phyloP scores from a whole-genome alignment of 345 rosid species.

The Eucalyptus rudis region DNA sequence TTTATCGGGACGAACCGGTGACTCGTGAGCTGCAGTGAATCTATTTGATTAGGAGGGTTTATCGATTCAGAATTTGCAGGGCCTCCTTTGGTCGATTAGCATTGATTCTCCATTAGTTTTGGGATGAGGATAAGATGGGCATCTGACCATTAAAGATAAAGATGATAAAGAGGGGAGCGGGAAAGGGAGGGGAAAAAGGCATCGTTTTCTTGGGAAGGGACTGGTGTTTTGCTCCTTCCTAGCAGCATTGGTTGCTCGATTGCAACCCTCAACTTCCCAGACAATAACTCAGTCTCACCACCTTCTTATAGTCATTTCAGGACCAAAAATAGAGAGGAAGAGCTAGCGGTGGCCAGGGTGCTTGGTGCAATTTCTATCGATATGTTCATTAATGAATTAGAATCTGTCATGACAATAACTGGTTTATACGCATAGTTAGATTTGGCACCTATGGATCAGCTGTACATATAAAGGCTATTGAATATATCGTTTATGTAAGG shows the following conservation, averaged over 20 bases:
- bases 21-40: neutral
- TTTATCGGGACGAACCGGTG: neutral
- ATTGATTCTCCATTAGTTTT: neutral
- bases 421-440: neutral
- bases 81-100: neutral
- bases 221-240: slow-evolving; percentile 12
- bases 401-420: neutral
- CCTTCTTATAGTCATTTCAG: neutral
- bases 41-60: neutral
- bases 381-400: neutral
- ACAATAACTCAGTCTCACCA: neutral
- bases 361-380: neutral
- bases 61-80: neutral
- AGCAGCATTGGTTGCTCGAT: slow-evolving; percentile 29
- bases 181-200: neutral
- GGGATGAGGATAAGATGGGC: neutral
- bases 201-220: slow-evolving; percentile 15
- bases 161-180: neutral
- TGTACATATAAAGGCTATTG: neutral
- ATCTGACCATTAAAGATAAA: neutral
- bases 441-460: neutral
- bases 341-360: neutral
- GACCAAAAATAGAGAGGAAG: neutral
- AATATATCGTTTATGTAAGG: neutral
- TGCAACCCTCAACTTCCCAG: slow-evolving; percentile 13